Percentiles rank a stretch among this genome's conserved stretches.
phyloP scores from a whole-genome alignment of 1,284 basidiomycete species.

The Cutaneotrichosporon cyanovorans region DNA sequence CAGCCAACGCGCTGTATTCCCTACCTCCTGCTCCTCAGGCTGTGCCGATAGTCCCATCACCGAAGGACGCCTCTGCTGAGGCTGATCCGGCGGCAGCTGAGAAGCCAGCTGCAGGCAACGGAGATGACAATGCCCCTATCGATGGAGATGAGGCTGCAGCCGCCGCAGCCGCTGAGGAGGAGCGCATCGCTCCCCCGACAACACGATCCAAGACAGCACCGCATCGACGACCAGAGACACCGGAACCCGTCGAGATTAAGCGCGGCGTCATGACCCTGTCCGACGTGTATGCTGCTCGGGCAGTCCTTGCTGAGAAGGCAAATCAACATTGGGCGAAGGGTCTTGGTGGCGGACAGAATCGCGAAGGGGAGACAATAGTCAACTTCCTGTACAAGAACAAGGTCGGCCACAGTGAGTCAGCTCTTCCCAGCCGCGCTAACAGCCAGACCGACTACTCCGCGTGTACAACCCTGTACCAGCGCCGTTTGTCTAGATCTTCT shows the following conservation, averaged over 20 bases:
- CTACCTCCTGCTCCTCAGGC: conserved; percentile 20
- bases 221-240: conserved; percentile 21
- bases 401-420: conserved; percentile 42
- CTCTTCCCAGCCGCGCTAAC: background rate
- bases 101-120: background rate
- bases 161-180: conserved; percentile 1
- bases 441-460: conserved; percentile 31
- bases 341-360: conserved; percentile 42
- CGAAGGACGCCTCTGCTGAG: conserved; percentile 1
- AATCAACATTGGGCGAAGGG: conserved; percentile 44
- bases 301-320: conserved; percentile 40
- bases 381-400: conserved; percentile 46
- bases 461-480: conserved; percentile 33
- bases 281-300: conserved; percentile 36
- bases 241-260: conserved; percentile 17
- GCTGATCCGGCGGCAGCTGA: background rate
- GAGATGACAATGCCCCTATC: background rate
- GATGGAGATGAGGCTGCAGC: background rate
- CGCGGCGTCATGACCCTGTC: conserved; percentile 38
- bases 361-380: conserved; percentile 43
- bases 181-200: conserved; percentile 25
- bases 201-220: conserved; percentile 39
- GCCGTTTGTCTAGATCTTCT: conserved; percentile 1
- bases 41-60: conserved; percentile 13
- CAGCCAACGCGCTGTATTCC: conserved; percentile 34